A percentile compares a stretch with the other conserved stretches of the same genome.
Conservation (phyloP, 257 asterid species). For the Petunia secreta region DNA sequence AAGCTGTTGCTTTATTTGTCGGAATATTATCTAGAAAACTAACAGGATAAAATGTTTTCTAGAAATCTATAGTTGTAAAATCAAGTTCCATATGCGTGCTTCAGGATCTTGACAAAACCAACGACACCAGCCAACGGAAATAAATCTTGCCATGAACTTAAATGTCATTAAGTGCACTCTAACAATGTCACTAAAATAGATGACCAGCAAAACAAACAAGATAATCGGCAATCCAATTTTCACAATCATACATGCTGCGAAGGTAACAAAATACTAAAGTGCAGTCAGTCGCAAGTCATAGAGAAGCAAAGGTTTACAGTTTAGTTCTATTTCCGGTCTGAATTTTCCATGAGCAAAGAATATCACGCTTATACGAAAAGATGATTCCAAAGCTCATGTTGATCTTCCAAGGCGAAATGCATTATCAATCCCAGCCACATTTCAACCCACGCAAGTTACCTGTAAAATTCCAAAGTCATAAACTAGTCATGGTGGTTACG, state of each 20-base stretch:
- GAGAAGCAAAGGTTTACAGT: background rate
- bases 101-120: no score
- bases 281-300: background rate
- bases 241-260: background rate
- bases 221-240: background rate
- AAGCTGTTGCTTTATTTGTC: no score
- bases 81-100: background rate
- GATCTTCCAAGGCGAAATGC: background rate
- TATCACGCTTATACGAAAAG: background rate
- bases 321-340: background rate
- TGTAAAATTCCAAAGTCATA: slow-evolving; percentile 13
- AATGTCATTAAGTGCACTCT: background rate
- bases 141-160: background rate
- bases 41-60: background rate
- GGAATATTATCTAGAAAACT: background rate
- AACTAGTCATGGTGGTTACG: background rate
- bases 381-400: slow-evolving; percentile 2
- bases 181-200: background rate
- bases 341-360: background rate
- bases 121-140: background rate
- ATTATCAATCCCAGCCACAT: slow-evolving; percentile 7
- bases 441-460: background rate
- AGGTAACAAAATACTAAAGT: background rate
- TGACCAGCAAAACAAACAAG: background rate
- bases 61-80: background rate